These are phyloP conservation scores for Aspergillus sp. DNA, from an alignment of 2,329 filamentous ascomycete species.

Conservation along the genomic window DNA sequence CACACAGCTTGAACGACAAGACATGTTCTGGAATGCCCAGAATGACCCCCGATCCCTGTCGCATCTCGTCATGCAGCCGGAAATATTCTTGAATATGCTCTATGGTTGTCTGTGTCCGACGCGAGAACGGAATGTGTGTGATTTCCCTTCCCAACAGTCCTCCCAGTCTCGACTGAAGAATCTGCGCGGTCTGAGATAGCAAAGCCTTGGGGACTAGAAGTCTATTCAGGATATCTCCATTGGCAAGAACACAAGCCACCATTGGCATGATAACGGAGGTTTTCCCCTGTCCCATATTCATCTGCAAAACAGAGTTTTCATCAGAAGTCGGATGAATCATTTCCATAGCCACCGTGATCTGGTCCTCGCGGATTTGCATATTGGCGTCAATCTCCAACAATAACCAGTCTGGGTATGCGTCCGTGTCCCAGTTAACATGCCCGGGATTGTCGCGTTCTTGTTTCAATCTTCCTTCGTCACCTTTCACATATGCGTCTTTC, in stretches of 20 bases:
- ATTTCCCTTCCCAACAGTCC: slow-evolving; percentile 53
- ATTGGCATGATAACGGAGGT: slow-evolving; percentile 67
- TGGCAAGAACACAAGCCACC: slow-evolving; percentile 51
- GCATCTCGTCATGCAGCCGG: slow-evolving; percentile 39
- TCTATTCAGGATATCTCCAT: slow-evolving; percentile 47
- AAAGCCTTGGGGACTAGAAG: slow-evolving; percentile 60
- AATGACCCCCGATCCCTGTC: slow-evolving; percentile 48
- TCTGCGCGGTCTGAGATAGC: slow-evolving; percentile 56
- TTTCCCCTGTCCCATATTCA: slow-evolving; percentile 68
- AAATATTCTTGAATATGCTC: slow-evolving; percentile 28
- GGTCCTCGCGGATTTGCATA: slow-evolving; percentile 57
- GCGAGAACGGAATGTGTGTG: slow-evolving; percentile 56
- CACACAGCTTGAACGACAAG: slow-evolving; percentile 61
- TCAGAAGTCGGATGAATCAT: slow-evolving; percentile 53
- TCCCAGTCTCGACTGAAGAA: slow-evolving; percentile 52
- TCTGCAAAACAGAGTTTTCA: slow-evolving; percentile 57
- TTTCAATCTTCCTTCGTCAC: slow-evolving; percentile 22
- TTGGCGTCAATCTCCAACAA: slow-evolving; percentile 63
- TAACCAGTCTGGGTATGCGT: slow-evolving; percentile 56
- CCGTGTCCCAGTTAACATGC: slow-evolving; percentile 56
- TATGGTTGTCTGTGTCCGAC: slow-evolving; percentile 35
- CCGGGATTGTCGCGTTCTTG: slow-evolving; percentile 47
- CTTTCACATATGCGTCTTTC: slow-evolving; percentile 28
- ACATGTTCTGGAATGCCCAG: slow-evolving; percentile 60
- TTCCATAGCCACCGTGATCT: slow-evolving; percentile 58